Evolutionary conservation across 345 rosid species (phyloP).

Genomic region (Lepidium didymum): DNA sequence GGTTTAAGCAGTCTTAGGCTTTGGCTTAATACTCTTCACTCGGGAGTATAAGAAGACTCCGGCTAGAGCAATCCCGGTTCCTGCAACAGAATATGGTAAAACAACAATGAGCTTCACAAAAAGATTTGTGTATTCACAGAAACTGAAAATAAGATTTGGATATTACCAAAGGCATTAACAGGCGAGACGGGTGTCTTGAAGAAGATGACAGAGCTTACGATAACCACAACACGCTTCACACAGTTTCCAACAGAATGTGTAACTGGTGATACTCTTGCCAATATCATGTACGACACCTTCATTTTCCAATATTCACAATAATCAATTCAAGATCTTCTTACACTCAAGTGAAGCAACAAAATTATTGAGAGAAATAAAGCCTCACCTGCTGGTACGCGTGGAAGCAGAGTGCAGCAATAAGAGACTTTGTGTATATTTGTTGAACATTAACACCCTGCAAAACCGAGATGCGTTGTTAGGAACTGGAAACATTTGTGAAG

Average conservation of each 20-base stretch:
- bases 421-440: conserved; percentile 51
- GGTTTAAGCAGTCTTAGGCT: conserved; percentile 62
- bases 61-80: conserved; percentile 88
- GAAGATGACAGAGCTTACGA: conserved; percentile 96
- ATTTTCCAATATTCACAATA: not conserved
- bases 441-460: conserved; percentile 69
- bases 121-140: not conserved
- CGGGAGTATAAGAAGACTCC: conserved; percentile 96
- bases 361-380: not conserved
- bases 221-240: conserved; percentile 98
- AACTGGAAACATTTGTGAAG: not conserved
- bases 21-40: conserved; percentile 86
- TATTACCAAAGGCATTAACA: conserved; percentile 75
- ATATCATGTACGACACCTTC: conserved; percentile 95
- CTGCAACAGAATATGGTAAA: conserved; percentile 31
- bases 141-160: not conserved
- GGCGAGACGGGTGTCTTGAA: conserved; percentile 78
- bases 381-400: conserved; percentile 98
- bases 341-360: not conserved
- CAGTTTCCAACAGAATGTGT: conserved; percentile 98
- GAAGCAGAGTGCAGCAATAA: conserved; percentile 82
- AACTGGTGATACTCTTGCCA: conserved; percentile 95
- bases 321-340: not conserved
- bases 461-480: conserved; percentile 20
- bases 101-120: conserved; percentile 14